These are phyloP conservation scores for Pestalotiopsis sp. DNA, from an alignment of 2,329 filamentous ascomycete genomes.

Conservation along the genomic window DNA sequence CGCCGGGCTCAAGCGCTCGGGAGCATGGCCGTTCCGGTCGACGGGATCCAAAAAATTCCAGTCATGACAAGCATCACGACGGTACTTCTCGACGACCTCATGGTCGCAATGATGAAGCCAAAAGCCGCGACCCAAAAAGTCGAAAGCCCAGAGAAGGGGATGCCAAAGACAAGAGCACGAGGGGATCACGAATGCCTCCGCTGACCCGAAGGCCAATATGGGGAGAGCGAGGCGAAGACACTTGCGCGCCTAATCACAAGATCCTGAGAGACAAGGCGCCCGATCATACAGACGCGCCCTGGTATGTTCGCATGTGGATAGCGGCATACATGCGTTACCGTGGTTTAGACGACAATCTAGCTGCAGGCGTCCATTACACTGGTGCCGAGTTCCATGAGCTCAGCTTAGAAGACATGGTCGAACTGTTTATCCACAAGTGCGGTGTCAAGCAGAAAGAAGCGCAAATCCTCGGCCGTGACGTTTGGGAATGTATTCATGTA, in stretches of 20 bases:
- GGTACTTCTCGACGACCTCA: neutral
- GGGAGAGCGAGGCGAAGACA: slow-evolving; percentile 7
- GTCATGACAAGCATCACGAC: neutral
- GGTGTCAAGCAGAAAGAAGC: slow-evolving; percentile 5
- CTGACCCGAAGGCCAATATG: slow-evolving; percentile 1
- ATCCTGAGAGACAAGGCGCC: slow-evolving; percentile 5
- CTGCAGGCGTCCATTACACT: slow-evolving; percentile 7
- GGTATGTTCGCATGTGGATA: slow-evolving; percentile 13
- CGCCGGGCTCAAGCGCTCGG: neutral
- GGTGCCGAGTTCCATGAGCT: slow-evolving; percentile 7
- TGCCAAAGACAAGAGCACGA: neutral
- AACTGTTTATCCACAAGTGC: slow-evolving; percentile 3
- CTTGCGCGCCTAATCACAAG: neutral
- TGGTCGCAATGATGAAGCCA: neutral
- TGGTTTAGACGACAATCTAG: slow-evolving; percentile 3
- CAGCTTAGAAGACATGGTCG: neutral
- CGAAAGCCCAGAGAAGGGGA: neutral
- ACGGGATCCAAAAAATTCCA: neutral
- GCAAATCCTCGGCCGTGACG: neutral
- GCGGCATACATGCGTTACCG: slow-evolving; percentile 13
- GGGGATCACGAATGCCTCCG: neutral
- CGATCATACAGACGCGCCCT: slow-evolving; percentile 10
- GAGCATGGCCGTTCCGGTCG: neutral
- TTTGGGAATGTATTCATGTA: slow-evolving; percentile 6
- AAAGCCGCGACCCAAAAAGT: neutral